Conservation (phyloP, 306 rosid genomes). For the Vicia faba region DNA sequence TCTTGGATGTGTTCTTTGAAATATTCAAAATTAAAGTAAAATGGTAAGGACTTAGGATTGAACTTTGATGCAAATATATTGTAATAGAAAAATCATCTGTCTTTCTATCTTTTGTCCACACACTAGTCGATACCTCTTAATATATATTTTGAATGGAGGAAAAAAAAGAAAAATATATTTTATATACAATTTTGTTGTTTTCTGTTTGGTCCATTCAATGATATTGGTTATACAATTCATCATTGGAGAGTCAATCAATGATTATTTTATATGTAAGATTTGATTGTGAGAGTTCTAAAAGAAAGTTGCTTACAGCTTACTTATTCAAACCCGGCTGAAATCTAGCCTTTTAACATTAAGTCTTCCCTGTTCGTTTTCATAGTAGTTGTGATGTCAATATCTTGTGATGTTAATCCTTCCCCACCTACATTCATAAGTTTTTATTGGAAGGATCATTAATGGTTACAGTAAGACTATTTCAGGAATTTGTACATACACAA, state of each 20-base stretch:
- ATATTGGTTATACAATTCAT: background rate
- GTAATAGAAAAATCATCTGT: too few relatives aligned
- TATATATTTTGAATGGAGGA: too few relatives aligned
- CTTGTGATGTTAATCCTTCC: slow-evolving; percentile 11
- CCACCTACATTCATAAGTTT: slow-evolving; percentile 1
- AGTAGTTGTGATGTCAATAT: slow-evolving; percentile 37
- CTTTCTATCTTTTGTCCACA: too few relatives aligned
- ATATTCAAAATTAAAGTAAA: too few relatives aligned
- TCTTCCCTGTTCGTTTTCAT: slow-evolving; percentile 22
- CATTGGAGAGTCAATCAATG: slow-evolving; percentile 23
- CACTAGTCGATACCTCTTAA: too few relatives aligned
- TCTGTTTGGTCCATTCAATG: slow-evolving; percentile 16
- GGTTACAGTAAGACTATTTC: slow-evolving; percentile 12
- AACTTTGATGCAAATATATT: too few relatives aligned
- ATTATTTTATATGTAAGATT: slow-evolving; percentile 12
- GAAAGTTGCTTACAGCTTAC: slow-evolving; percentile 10
- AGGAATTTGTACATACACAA: background rate
- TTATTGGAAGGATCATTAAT: background rate
- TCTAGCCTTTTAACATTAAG: slow-evolving; percentile 7
- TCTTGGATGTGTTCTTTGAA: too few relatives aligned
- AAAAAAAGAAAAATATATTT: too few relatives aligned
- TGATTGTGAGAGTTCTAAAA: slow-evolving; percentile 33
- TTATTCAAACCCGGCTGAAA: slow-evolving; percentile 33
- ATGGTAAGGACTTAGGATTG: too few relatives aligned
- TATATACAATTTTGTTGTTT: slow-evolving; percentile 27